Conservation (phyloP, 345 rosid genomes). For the Dipteronia dyeriana region DNA sequence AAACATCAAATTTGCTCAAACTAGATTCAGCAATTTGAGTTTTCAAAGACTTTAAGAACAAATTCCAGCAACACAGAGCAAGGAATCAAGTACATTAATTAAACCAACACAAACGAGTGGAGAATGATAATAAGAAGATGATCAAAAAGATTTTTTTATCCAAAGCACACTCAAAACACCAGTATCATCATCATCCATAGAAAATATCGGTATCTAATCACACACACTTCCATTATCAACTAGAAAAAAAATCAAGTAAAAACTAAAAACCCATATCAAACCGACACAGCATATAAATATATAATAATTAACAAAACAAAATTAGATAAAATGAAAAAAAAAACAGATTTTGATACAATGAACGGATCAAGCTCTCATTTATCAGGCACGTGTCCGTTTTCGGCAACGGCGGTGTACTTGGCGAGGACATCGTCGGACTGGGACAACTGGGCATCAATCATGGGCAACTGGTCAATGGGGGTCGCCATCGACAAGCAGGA, state of each 20-base stretch:
- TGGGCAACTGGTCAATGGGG: slow-evolving; percentile 46
- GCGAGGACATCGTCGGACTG: slow-evolving; percentile 38
- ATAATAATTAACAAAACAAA: too few species aligned
- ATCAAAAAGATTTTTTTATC: slow-evolving; percentile 19
- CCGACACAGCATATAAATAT: too few species aligned
- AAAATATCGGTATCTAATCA: too few species aligned
- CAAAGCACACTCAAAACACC: too few species aligned
- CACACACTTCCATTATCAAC: background rate
- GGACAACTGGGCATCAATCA: slow-evolving; percentile 41
- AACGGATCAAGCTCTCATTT: slow-evolving; percentile 54
- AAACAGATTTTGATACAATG: slow-evolving; percentile 28
- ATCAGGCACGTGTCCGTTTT: too few species aligned
- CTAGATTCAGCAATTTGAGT: too few species aligned
- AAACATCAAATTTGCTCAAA: too few species aligned
- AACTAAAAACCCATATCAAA: background rate
- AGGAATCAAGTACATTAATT: background rate
- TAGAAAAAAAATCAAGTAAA: background rate
- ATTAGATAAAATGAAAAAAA: too few species aligned
- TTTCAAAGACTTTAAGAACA: slow-evolving; percentile 17
- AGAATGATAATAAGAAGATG: background rate
- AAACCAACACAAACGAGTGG: background rate
- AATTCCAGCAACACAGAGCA: slow-evolving; percentile 7
- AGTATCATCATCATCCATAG: too few species aligned
- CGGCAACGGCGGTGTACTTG: slow-evolving; percentile 39
- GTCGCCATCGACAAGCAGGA: slow-evolving; percentile 40